Evolutionary conservation across 1,139 yeast genomes (phyloP), one percentile per base, ranked within the genome.

Genomic region (Ogataea hybrid): DNA sequence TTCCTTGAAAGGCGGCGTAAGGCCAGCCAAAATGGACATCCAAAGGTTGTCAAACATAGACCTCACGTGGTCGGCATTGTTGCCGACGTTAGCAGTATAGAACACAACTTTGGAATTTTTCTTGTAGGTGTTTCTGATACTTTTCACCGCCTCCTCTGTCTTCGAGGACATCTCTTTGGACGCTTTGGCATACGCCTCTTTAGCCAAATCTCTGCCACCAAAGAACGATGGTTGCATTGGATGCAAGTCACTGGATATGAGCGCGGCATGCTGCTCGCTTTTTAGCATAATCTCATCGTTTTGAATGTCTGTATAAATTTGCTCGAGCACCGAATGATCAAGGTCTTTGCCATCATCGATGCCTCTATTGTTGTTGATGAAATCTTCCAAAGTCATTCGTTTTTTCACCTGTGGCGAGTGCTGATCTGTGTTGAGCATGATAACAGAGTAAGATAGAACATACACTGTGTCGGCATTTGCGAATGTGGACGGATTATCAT

Each of bases 21-120:
- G 72, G 0, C 96, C 97, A 5, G 97, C 98, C 52, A 94, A 71
- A 41, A 92, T 77, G 0, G 97, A 88, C 97, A 92, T 89, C 99
- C 99, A 94, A 37, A 87, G 70, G 11, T 88, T 88, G 56, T 90
- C 97, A 65, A 92, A 92, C 60, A 94, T 87, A 1, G 97, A 92
- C 57, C 79, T 84, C 17, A 90, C 96, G 61, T 92, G 97, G 51
- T 88, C 94, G 15, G 87, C 79, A 59, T 85, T 92, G 3, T 92
- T 81, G 6, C 34, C 27, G 0, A 96, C 81, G 42, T 78, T 75
- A 4, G 57, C 59, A 2, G 53, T 16, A 52, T 71, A 74, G 53
- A 70, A 76, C 15, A 64, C 64, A 9, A 61, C 63, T 37, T 49
- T 51, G 7, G 52, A 33, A n/a, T 48, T 53, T 12, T 43, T 48